Base-by-base conservation (phyloP, 495 filamentous ascomycete species). In the Gamarada debralockiae region DNA sequence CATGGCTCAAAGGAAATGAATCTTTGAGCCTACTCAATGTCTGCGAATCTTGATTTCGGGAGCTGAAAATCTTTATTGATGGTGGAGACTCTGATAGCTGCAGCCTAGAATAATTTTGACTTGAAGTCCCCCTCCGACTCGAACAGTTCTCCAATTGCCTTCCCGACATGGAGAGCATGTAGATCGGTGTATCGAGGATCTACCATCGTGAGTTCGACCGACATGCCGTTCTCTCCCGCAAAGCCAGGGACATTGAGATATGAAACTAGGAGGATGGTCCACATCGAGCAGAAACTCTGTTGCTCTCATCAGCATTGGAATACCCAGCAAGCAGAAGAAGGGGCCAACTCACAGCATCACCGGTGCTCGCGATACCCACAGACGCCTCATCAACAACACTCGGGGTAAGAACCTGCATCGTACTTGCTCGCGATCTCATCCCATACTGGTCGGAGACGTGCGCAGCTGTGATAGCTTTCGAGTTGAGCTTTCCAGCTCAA, bases 241-340 rank as follows among this genome's bases (percentile, higher is more conserved):
- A 81, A 78, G 0, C 73, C 77, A 1, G 74, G 74, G 5, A 79
- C 55, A 40, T 79, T 75, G 24, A 77, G 55, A 15, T 70, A 70
- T 5, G 77, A 76, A 6, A 70, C 70, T 39, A 78, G 76, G 12
- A 78, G 58, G 22, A 67, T 69, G 60, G 70, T 56, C 59, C 52
- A 56, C 29, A 58, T 53, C 5, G 51, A 52, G 24, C 55, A 57
- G 45, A 46, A 55, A 18, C 27, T 52, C 42, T 53, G 18, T 27
- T 13, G 41, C 14, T 39, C 9, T 27, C 18, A 27, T 53, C 31
- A 57, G 53, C 27, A 9, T 24, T 2, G 9, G 15, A 24, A 41
- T 47, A 18, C 13, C 18, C 22, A 15, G 20, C 12, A 57, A 64
- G 58, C 36, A 64, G 63, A 57, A 63, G 66, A 63, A 59, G 68